Conservation (phyloP, 202 grass and related monocot species). For the Dendrocalamus latiflorus region DNA sequence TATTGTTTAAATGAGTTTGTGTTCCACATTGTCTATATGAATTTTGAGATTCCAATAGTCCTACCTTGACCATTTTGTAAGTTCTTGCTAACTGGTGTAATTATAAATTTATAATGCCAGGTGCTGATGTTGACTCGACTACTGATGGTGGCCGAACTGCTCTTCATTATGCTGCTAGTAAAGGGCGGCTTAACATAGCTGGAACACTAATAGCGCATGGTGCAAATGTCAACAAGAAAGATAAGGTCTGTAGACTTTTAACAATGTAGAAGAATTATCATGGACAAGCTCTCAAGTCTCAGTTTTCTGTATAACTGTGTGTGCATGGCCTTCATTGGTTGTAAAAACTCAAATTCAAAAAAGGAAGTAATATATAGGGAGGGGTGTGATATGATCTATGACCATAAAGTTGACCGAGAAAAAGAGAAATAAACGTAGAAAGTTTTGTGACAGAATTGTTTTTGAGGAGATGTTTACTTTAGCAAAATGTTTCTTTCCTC, state of each 20-base stretch:
- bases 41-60: background rate
- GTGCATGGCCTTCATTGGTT: background rate
- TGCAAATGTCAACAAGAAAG: conserved; percentile 90
- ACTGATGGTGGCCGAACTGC: conserved; percentile 89
- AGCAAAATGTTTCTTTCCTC: background rate
- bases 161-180: conserved; percentile 95
- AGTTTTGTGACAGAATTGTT: background rate
- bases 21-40: background rate
- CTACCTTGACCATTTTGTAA: background rate
- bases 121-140: conserved; percentile 69
- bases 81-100: background rate
- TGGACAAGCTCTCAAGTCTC: background rate
- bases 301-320: background rate
- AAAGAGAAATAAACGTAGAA: background rate
- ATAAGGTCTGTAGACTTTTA: conserved; percentile 57
- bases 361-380: background rate
- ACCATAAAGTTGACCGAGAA: background rate
- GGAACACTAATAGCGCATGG: conserved; percentile 56
- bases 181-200: conserved; percentile 68
- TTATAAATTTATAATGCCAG: conserved; percentile 41
- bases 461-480: background rate
- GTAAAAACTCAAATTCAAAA: background rate
- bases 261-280: conserved; percentile 1
- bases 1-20: background rate
- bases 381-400: background rate